Evolutionary conservation across 768 basidiomycete species (phyloP), one percentile per base, ranked within the genome.

Genomic region (Leccinum disarticulatum): DNA sequence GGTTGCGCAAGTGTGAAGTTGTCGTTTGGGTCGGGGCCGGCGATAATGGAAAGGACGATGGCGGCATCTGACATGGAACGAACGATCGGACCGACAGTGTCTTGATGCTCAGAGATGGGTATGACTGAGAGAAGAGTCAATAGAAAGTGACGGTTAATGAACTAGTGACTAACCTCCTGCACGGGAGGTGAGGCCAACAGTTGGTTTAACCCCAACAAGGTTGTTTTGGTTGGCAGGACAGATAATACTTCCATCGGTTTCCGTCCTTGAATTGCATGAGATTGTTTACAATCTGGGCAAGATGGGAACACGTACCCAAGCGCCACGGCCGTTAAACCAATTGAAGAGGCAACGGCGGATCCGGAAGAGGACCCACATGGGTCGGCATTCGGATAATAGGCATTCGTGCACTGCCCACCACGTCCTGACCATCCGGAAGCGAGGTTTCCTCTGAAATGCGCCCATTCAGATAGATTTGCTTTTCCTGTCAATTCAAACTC

Each of bases 341-440:
- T 83, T 2, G 81, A 80, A 2, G 80, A 73, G 25, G 80, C 76
- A 30, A 85, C 75, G 3, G 78, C 86, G n/a, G 83, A 83, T 2
- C 86, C 86, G 7, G 83, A 80, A 0, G 83, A 84, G 1, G 82
- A 85, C 1, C 85, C 84, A 59, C 81, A 83, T 3, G 85, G 82
- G 61, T 84, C 80, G 3, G 76, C 80, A 13, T 76, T 76, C 0
- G 80, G 79, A 57, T 75, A 83, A 64, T 82, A 85, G 13, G 82
- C 79, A 57, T 76, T 80, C 3, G 76, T 80, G 49, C 72, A 69
- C 69, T 85, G 84, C 3, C 83, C 83, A 25, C 77, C 75, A 8
- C 83, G 76, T 15, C 81, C 83, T n/a, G 83, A 84, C 82, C 83
- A 87, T 11, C 84, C 85, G 1, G 77, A 78, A 1, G 82, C 72